Evolutionary conservation across 1,284 basidiomycete genomes (phyloP), one percentile per base, ranked within the genome.

Genomic region (Fistulina hepatica): DNA sequence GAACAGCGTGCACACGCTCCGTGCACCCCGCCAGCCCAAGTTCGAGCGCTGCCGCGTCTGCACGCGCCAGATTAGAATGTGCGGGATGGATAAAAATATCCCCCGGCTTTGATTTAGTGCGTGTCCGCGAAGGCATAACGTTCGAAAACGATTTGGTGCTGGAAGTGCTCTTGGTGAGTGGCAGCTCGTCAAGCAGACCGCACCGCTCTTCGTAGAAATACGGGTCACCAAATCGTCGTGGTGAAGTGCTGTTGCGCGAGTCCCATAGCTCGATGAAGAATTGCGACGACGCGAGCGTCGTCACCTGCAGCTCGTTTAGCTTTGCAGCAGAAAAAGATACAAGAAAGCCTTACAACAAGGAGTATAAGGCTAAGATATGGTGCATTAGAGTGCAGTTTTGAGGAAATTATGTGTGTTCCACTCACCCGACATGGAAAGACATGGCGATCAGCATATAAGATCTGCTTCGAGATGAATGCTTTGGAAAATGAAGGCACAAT

Each of bases 371-470:
- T 79, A 44, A 7, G 39, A 13, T 5, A 27, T 12, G 20, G 13
- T 20, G 15, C 15, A 37, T 45, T 30, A 41, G 39, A 28, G 36
- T 25, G 17, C 45, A 13, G 19, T n/a, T 2, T n/a, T 2, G 8
- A 28, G 23, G 27, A 19, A 33, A 23, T 20, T 17, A n/a, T 6
- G 17, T 19, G 11, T 34, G 7, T 6, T n/a, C n/a, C n/a, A 60
- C 78, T 57, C 50, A 81, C 77, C 74, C 70, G 19, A 72, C 42
- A 41, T 78, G 71, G 46, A 77, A 72, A 16, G 75, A 70, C 78
- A 81, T 81, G 11, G 73, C 67, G 41, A 76, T 59, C 12, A 83
- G 65, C 78, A 83, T 81, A 51, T 82, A 82, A 41, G 69, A 55
- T 43, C 78, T 80, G 38, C 24, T 25, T 28, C 33, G 31, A 24